Evolutionary conservation across 192 early-diverging fungal genomes (phyloP), one percentile per base, ranked within the genome.

Genomic region (Coemansia sp.): DNA sequence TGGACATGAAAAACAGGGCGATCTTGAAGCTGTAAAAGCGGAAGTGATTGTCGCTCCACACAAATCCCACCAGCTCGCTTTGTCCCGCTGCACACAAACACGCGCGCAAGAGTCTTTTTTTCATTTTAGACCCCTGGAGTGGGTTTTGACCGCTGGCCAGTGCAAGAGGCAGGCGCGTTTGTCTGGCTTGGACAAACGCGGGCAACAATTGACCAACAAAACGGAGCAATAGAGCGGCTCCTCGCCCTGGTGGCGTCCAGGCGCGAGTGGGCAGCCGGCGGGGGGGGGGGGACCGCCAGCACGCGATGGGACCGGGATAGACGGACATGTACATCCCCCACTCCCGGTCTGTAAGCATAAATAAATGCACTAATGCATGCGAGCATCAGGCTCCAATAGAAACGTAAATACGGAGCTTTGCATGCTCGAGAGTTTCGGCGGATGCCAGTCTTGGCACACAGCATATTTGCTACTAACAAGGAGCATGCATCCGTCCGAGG

Each of bases 281-380:
- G 27, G 16, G 5, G 25, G 6, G 25, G 6, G 25, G 28, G 25
- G 28, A 50, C 22, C 42, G 42, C n/a, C 42, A 44, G 16, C n/a
- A 25, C 10, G 14, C 24, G 28, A 50, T 23, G 21, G 23, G 23
- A 23, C 18, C 21, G 23, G 18, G 45, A 47, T 47, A 28, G 48
- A 50, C 48, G 48, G 48, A 50, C 48, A 50, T 38, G 35, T 6
- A 59, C 45, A 49, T 58, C 44, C 42, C 22, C 42, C n/a, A n/a
- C n/a, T 21, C 42, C 42, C 42, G 42, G 25, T 50, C 47, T 38
- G 33, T 40, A 61, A 61, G 31, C 51, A 43, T 40, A 61, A 51
- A 52, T 43, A 42, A 16, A 53, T 43, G 51, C 28, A 53, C 28
- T 10, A 53, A 11, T 53, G 51, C 51, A 52, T 32, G 30, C 30